Evolutionary conservation across 73 alveolate genomes (phyloP), one percentile per base, ranked within the genome.

Genomic region (Paramecium caudatum): DNA sequence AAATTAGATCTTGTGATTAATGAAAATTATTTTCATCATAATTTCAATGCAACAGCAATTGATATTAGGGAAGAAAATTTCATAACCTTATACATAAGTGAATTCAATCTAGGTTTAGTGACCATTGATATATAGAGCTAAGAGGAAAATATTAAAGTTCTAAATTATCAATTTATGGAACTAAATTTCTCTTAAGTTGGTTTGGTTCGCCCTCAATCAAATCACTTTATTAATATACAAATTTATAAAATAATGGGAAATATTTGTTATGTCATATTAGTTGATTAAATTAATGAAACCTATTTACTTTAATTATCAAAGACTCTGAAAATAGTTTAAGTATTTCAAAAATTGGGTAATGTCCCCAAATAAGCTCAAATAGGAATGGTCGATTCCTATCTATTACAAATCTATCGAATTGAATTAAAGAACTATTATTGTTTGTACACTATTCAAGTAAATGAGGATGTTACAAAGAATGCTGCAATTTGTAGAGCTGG

Each of bases 401-500:
- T 55, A 5, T 1, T 55, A 5, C 30, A 55, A 55, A 10, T 55
- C 27, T 55, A 55, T 55, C 23, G 46, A 55, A 10, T 27, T 55
- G 80, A 55, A 8, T 27, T 27, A 27, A 55, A 55, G 23, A 23
- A 55, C 30, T 55, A 55, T 21, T 55, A 9, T 55, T 55, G 80
- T 23, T 43, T 55, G 2, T 55, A 55, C n/a, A 43, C 23, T 0
- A 23, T 55, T 19, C 46, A 55, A 5, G 13, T 27, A 21, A 55
- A 23, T 55, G 0, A 23, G 3, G 80, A 55, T 27, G 43, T 55
- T 4, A 16, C 46, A 5, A 23, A 10, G 8, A 55, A 55, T 55
- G 80, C 80, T 27, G 80, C 23, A 7, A 55, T 55, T 27, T 55
- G 80, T 55, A 55, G 30, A 23, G 80, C 80, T 19, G 80, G 80